phyloP scores from a whole-genome alignment of 106 monocot species.

The Platanthera guangdongensis region DNA sequence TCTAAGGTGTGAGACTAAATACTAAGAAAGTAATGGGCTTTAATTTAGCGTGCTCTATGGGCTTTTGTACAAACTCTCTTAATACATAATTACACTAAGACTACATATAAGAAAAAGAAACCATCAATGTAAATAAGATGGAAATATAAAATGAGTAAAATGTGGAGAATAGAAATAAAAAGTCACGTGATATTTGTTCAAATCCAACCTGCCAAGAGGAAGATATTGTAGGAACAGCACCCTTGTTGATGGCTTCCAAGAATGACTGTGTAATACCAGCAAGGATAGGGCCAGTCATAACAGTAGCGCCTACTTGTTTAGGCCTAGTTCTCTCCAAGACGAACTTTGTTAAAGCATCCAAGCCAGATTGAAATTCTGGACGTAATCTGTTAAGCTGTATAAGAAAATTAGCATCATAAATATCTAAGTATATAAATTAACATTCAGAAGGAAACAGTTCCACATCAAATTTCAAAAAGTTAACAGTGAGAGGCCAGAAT shows the following conservation, averaged over 20 bases:
- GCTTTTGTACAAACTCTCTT: too few relatives aligned
- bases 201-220: slow-evolving; percentile 90
- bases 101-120: too few relatives aligned
- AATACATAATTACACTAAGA: too few relatives aligned
- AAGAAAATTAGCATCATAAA: slow-evolving; percentile 2
- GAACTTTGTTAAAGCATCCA: slow-evolving; percentile 81
- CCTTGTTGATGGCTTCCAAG: slow-evolving; percentile 91
- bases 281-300: slow-evolving; percentile 90
- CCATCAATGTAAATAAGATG: too few relatives aligned
- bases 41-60: too few relatives aligned
- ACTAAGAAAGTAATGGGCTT: too few relatives aligned
- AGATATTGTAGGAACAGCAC: slow-evolving; percentile 95
- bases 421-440: neutral
- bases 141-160: too few relatives aligned
- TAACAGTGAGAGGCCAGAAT: neutral
- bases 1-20: too few relatives aligned
- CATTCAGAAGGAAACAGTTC: neutral
- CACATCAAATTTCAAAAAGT: neutral
- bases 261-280: slow-evolving; percentile 84
- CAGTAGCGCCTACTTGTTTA: slow-evolving; percentile 77
- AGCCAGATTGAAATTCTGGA: slow-evolving; percentile 71
- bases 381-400: slow-evolving; percentile 73
- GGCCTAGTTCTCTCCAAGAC: slow-evolving; percentile 85
- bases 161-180: too few relatives aligned
- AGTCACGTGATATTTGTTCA: neutral